These are phyloP conservation scores for barley (Hordeum vulgare) DNA, from an alignment of 176 grass and related monocot genomes.

Conservation along the genomic window DNA sequence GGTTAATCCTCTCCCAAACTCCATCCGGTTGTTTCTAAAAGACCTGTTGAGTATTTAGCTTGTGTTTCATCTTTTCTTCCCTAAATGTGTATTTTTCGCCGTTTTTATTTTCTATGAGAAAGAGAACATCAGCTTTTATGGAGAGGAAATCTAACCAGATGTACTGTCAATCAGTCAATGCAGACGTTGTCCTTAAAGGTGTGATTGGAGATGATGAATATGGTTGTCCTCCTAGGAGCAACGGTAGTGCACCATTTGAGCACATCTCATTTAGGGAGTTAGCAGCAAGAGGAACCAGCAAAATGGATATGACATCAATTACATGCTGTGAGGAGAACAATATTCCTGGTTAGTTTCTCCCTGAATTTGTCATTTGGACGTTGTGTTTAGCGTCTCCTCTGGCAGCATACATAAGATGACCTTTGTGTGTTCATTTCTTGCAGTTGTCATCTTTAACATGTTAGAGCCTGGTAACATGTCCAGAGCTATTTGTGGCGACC, in stretches of 20 bases:
- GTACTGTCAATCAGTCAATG: slow-evolving; percentile 62
- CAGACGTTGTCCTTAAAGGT: slow-evolving; percentile 89
- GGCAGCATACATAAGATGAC: background rate
- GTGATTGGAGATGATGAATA: slow-evolving; percentile 58
- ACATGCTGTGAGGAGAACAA: slow-evolving; percentile 97
- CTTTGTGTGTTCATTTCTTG: slow-evolving; percentile 22
- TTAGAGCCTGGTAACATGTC: slow-evolving; percentile 82
- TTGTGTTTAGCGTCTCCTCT: background rate
- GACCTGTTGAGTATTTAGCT: background rate
- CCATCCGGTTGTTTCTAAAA: background rate
- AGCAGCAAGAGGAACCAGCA: slow-evolving; percentile 60
- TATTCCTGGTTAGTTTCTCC: slow-evolving; percentile 65
- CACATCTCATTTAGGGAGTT: slow-evolving; percentile 91
- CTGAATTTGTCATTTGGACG: background rate
- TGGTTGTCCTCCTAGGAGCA: slow-evolving; percentile 49
- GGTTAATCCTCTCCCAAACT: background rate
- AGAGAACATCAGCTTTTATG: background rate
- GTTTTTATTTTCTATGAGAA: background rate
- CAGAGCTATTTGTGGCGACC: slow-evolving; percentile 76
- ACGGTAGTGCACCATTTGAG: slow-evolving; percentile 50
- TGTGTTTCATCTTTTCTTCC: background rate
- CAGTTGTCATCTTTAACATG: slow-evolving; percentile 96
- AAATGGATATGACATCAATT: slow-evolving; percentile 87
- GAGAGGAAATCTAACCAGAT: slow-evolving; percentile 42
- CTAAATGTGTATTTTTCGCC: background rate